These are phyloP conservation scores for Fraxinus paxiana DNA, from an alignment of 305 asterid genomes.

Conservation along the genomic window DNA sequence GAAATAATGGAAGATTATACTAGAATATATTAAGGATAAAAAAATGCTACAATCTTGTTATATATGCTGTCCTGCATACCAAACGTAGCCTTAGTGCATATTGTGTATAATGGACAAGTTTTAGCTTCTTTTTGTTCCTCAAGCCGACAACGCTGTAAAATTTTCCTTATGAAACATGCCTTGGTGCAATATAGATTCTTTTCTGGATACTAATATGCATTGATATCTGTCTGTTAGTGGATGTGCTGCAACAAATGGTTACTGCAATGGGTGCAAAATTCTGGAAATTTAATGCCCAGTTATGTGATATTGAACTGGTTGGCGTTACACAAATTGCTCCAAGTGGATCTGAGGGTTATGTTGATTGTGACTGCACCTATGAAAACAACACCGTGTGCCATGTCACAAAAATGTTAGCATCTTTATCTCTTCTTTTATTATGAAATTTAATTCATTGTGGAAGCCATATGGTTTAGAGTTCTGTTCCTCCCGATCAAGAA, in stretches of 20 bases:
- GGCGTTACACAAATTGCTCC: slow-evolving; percentile 43
- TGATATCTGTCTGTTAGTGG: slow-evolving; percentile 36
- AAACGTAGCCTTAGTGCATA: background rate
- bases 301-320: slow-evolving; percentile 54
- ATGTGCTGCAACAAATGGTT: slow-evolving; percentile 61
- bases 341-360: slow-evolving; percentile 44
- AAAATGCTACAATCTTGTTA: background rate
- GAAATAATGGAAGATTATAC: background rate
- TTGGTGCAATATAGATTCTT: background rate
- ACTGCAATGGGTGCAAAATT: slow-evolving; percentile 65
- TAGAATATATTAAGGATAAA: background rate
- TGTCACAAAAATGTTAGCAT: slow-evolving; percentile 54
- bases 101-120: background rate
- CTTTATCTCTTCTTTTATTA: slow-evolving; percentile 7
- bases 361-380: slow-evolving; percentile 54
- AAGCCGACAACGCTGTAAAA: background rate
- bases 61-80: background rate
- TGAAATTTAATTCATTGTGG: slow-evolving; percentile 4
- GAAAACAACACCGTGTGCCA: slow-evolving; percentile 54
- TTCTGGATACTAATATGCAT: background rate
- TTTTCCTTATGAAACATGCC: background rate
- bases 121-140: background rate
- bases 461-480: background rate
- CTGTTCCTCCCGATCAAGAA: background rate
- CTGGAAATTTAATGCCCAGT: slow-evolving; percentile 58